Base-by-base conservation (phyloP, 306 rosid species). In the Vigna radiata region DNA sequence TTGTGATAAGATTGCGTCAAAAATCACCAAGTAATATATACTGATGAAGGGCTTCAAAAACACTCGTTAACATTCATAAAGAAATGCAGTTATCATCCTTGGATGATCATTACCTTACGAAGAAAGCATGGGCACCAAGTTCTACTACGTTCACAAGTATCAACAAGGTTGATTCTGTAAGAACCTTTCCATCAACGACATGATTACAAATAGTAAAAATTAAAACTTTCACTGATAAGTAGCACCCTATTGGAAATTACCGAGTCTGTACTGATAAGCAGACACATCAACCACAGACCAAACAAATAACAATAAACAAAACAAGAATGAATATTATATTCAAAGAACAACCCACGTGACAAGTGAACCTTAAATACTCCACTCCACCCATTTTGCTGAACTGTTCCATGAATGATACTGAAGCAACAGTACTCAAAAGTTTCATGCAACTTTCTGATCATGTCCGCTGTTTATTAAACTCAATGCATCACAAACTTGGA, bases 321-420 rank as follows among this genome's bases (percentile, higher is more conserved):
- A 33, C 23, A 31, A 61, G 33, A 60, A 29, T 15, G 31, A 49
- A 41, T n/a, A 14, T 55, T 29, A 50, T 16, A 77, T 53, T 36
- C 29, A 55, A 41, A 10, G 14, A 68, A 56, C 61, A 56, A 68
- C 13, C 39, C 48, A 54, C 12, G 18, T 41, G 33, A 67, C 19
- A 13, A 53, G 56, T 21, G 54, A 71, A 43, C 56, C 58, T 76
- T 37, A 52, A 53, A 53, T 39, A 18, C 64, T 16, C 11, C 62
- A 19, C 62, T 41, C 55, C 61, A 75, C 73, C 59, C 60, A 77
- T 18, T 11, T 37, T n/a, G 41, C 49, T 56, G 15, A 78, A 78
- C 49, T 69, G 37, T 66, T 73, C 50, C 63, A 50, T 9, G 47
- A 77, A 67, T 53, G 52, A 27, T 39, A 44, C 15, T 15, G 44